A percentile compares a stretch with the other conserved stretches of the same genome.
These are phyloP conservation scores for Hawksworthiomyces lignivorus DNA, from an alignment of 2,329 filamentous ascomycete genomes.

Conservation along the genomic window DNA sequence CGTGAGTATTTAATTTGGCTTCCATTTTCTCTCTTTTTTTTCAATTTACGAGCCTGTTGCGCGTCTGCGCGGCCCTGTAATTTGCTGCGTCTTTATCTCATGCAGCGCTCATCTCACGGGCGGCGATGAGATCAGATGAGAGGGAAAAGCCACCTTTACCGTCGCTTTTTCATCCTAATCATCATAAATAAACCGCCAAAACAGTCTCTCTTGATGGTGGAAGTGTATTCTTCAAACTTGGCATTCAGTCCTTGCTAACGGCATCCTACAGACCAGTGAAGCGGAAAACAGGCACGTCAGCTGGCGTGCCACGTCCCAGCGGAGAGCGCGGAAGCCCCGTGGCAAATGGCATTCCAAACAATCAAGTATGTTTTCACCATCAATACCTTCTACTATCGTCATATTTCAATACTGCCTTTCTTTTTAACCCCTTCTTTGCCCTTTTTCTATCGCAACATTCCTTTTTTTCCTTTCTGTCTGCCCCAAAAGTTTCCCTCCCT, in stretches of 20 bases:
- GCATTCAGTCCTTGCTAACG: conserved; percentile 15
- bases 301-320: conserved; percentile 58
- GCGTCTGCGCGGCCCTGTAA: no score
- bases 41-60: no score
- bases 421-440: not conserved
- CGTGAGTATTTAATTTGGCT: conserved; percentile 44
- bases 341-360: conserved; percentile 44
- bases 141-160: no score
- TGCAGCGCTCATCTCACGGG: no score
- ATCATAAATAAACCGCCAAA: no score
- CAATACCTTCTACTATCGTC: not conserved
- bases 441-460: no score
- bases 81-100: no score
- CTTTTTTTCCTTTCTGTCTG: not conserved
- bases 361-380: conserved; percentile 40
- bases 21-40: conserved; percentile 8
- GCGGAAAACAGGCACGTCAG: conserved; percentile 61
- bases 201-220: no score
- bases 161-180: no score
- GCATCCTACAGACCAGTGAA: conserved; percentile 57
- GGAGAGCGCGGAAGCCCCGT: conserved; percentile 57
- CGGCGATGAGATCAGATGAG: no score
- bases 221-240: no score
- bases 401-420: not conserved
- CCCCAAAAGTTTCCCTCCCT: no score